A percentile compares a stretch with the other conserved stretches of the same genome.
phyloP scores from a whole-genome alignment of 805 yeast genomes.

The Teunomyces panamensis region DNA sequence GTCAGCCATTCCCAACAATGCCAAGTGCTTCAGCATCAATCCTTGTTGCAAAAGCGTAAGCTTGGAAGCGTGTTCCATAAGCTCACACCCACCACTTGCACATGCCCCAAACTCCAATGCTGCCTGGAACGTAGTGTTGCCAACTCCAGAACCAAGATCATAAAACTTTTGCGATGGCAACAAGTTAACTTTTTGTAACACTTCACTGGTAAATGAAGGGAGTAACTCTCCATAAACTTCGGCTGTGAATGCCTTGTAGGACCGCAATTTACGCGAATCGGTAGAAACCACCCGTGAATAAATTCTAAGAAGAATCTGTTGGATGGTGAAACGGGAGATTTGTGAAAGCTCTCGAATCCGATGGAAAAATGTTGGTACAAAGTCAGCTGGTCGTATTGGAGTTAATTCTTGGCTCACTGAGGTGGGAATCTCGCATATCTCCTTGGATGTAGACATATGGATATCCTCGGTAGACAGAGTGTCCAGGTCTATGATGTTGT shows the following conservation, averaged over 20 bases:
- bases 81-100: conserved; percentile 81
- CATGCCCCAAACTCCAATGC: conserved; percentile 80
- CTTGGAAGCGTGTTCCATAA: conserved; percentile 78
- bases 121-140: conserved; percentile 87
- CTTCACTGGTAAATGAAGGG: conserved; percentile 70
- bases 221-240: conserved; percentile 88
- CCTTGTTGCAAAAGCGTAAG: conserved; percentile 58
- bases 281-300: conserved; percentile 82
- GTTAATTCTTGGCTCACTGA: not conserved
- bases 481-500: not conserved
- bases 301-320: conserved; percentile 68
- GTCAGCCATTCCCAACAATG: conserved; percentile 60
- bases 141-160: conserved; percentile 93
- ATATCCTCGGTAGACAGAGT: not conserved
- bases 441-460: not conserved
- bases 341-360: conserved; percentile 17
- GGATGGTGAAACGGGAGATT: conserved; percentile 40
- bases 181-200: conserved; percentile 57
- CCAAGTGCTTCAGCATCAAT: conserved; percentile 58
- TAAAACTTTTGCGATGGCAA: conserved; percentile 58
- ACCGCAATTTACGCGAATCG: conserved; percentile 55
- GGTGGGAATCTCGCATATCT: conserved; percentile 3
- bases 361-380: conserved; percentile 17
- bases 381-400: conserved; percentile 19
- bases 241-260: conserved; percentile 83